Percentiles rank a stretch among this genome's conserved stretches.
Conservation (phyloP, 176 grass and related monocot species). For the barley (Hordeum vulgare) region MorexV3_pseudomolecules_assembly NC_058524.1:568379596-568380095, state of each 20-base stretch:
- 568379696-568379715: not conserved
- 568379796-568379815: not conserved
- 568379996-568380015: not conserved
- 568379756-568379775: not conserved
- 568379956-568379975: not conserved
- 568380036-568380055: no score
- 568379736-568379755: no score
- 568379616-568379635: conserved; percentile 77
- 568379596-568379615: conserved; percentile 76
- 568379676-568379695: not conserved
- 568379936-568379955: not conserved
- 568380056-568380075: not conserved
- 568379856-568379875: no score
- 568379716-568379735: not conserved
- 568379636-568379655: conserved; percentile 90
- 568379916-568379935: not conserved
- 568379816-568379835: no score
- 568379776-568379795: not conserved
- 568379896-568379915: not conserved
- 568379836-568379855: no score
- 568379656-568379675: conserved; percentile 63
- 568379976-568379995: no score
- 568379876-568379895: not conserved
- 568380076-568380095: not conserved
- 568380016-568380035: not conserved